Percentiles rank a stretch among this genome's conserved stretches.
Evolutionary conservation across 139 green algal species (phyloP).

Genomic region (Gonium pectorale): DNA sequence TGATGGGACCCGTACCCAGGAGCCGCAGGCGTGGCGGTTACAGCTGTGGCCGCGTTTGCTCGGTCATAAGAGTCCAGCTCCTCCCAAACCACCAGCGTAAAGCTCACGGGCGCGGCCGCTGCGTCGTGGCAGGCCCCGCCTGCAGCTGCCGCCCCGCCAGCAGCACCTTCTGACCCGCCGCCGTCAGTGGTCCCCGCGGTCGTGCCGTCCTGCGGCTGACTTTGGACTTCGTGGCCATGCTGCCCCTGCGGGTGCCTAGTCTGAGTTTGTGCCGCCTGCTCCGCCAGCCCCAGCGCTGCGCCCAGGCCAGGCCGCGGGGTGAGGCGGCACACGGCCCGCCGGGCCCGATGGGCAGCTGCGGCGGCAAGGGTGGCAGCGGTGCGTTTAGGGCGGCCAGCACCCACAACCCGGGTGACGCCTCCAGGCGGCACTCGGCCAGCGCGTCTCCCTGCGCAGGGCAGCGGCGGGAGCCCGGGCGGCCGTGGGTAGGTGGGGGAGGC

Average conservation of each 20-base stretch:
- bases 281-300: not conserved
- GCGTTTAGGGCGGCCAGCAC: not conserved
- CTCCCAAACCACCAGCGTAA: slow-evolving; percentile 9
- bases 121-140: not conserved
- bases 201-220: too few relatives aligned
- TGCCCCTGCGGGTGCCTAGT: not conserved
- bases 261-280: not conserved
- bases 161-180: not conserved
- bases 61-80: not conserved
- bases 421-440: not conserved
- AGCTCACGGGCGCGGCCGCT: not conserved
- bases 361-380: not conserved
- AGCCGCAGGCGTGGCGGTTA: too few relatives aligned
- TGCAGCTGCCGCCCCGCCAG: not conserved
- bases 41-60: not conserved
- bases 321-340: not conserved
- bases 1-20: too few relatives aligned
- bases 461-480: too few relatives aligned
- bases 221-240: too few relatives aligned
- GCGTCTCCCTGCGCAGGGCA: not conserved
- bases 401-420: not conserved
- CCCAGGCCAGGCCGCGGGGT: too few relatives aligned
- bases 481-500: too few relatives aligned
- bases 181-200: not conserved
- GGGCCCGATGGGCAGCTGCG: not conserved